Evolutionary conservation across 164 flowering plant species (phyloP).

Genomic region (Cinnamomum micranthum): DNA sequence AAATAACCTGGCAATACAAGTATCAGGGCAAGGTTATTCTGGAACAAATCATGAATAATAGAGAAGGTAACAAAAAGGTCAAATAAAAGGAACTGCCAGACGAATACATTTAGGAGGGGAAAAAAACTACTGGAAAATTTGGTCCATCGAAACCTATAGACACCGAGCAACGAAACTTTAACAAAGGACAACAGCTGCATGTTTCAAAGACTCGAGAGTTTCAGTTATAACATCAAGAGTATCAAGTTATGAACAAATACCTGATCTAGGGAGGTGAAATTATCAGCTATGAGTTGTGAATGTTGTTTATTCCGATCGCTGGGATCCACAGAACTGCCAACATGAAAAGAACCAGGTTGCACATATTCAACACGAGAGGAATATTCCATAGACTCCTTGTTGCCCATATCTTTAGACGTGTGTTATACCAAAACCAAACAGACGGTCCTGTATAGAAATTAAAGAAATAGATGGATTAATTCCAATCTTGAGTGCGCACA

Average conservation of each 20-base stretch:
- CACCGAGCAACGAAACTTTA: background rate
- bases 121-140: background rate
- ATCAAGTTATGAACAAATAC: background rate
- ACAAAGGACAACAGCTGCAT: background rate
- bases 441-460: background rate
- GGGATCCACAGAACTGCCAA: conserved; percentile 2
- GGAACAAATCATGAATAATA: background rate
- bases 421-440: background rate
- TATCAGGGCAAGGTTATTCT: background rate
- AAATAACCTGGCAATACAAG: conserved; percentile 46
- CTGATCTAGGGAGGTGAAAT: conserved; percentile 18
- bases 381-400: conserved; percentile 3
- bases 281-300: conserved; percentile 8
- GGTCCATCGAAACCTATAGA: background rate
- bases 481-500: background rate
- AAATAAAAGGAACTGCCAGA: background rate
- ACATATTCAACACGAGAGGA: background rate
- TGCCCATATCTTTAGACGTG: conserved; percentile 7
- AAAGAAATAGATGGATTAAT: background rate
- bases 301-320: background rate
- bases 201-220: background rate
- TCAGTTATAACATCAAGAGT: background rate
- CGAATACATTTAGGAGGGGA: background rate
- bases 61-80: background rate
- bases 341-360: background rate